These are phyloP conservation scores for Rhizomucor pusillus DNA, from an alignment of 371 early-diverging fungal species.

Conservation along the genomic window DNA sequence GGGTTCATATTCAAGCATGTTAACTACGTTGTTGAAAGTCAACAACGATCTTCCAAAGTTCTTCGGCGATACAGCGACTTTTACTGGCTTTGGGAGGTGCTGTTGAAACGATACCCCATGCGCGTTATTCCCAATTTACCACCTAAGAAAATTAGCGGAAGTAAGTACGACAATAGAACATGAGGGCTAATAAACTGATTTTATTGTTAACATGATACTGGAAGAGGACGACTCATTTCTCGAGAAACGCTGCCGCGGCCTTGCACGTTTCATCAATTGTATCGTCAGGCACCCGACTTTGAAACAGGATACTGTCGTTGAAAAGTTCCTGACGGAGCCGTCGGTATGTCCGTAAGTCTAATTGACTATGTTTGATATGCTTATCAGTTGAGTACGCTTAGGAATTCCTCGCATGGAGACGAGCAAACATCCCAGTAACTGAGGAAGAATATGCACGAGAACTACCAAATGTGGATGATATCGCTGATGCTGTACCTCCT, in stretches of 20 bases:
- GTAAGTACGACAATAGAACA: constrained; percentile 7
- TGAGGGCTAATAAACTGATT: not conserved
- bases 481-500: constrained; percentile 31
- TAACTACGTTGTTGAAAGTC: constrained; percentile 73
- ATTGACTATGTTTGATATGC: too few relatives aligned
- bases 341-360: constrained; percentile 36
- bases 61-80: constrained; percentile 85
- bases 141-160: constrained; percentile 59
- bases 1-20: constrained; percentile 80
- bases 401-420: constrained; percentile 33
- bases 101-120: constrained; percentile 70
- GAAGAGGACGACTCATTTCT: constrained; percentile 68
- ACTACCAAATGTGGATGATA: constrained; percentile 5
- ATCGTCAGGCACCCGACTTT: constrained; percentile 73
- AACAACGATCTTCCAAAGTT: constrained; percentile 60
- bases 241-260: constrained; percentile 65
- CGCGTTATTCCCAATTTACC: constrained; percentile 69
- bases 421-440: constrained; percentile 17
- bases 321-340: constrained; percentile 64
- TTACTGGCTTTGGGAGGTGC: constrained; percentile 73
- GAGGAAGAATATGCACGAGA: constrained; percentile 38
- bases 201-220: not conserved
- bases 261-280: constrained; percentile 69
- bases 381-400: constrained; percentile 9
- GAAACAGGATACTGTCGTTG: constrained; percentile 59